These are phyloP conservation scores for Fragilariopsis cylindrus DNA, from an alignment of 108 stramenopile species.

Conservation along the genomic window DNA sequence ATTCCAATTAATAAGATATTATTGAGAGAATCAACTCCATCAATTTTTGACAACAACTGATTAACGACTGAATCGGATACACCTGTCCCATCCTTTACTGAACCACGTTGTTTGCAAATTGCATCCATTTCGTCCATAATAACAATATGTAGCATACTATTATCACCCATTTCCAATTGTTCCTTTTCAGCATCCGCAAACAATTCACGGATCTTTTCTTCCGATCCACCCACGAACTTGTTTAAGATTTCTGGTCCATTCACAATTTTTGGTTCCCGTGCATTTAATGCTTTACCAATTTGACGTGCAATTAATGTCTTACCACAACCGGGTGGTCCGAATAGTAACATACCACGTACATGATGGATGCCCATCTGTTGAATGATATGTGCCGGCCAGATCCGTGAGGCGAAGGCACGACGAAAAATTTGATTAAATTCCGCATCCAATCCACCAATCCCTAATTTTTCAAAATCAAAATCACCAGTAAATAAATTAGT, in stretches of 20 bases:
- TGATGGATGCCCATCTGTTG: conserved; percentile 98
- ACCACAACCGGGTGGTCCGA: conserved; percentile 95
- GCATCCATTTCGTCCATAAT: conserved; percentile 99
- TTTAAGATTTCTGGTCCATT: conserved; percentile 98
- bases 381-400: conserved; percentile 94
- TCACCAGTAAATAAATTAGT: conserved; percentile 84
- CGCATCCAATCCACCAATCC: conserved; percentile 95
- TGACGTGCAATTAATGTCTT: conserved; percentile 98
- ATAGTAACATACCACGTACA: conserved; percentile 98
- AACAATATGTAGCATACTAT: conserved; percentile 95
- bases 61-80: conserved; percentile 99
- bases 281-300: conserved; percentile 97
- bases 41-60: conserved; percentile 98
- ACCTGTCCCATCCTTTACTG: conserved; percentile 91
- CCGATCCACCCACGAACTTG: conserved; percentile 96
- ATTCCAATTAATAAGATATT: conserved; percentile 99
- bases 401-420: conserved; percentile 95
- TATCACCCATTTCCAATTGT: conserved; percentile 92
- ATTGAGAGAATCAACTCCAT: conserved; percentile 98
- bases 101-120: conserved; percentile 96
- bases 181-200: conserved; percentile 95
- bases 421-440: conserved; percentile 99
- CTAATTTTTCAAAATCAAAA: conserved; percentile 97
- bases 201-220: conserved; percentile 96
- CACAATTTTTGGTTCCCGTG: conserved; percentile 98